These are phyloP conservation scores for Halteria grandinella DNA, from an alignment of 73 alveolate genomes.

Conservation along the genomic window DNA sequence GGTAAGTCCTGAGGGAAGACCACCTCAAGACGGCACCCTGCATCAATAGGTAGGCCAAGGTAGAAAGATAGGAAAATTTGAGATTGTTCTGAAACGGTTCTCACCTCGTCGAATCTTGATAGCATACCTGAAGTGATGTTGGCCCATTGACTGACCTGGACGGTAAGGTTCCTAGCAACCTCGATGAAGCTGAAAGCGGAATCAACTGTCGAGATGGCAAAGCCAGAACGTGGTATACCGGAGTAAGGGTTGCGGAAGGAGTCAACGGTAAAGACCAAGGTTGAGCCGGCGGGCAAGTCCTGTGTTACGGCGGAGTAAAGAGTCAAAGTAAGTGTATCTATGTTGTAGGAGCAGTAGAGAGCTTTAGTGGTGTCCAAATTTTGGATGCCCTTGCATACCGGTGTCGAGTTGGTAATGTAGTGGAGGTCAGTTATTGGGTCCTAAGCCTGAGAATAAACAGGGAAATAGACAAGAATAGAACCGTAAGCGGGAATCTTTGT, in stretches of 20 bases:
- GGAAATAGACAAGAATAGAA: no score
- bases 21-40: constrained; percentile 1
- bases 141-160: constrained; percentile 32
- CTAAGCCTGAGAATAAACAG: no score
- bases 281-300: no score
- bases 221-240: constrained; percentile 44
- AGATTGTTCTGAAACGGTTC: constrained; percentile 7
- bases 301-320: no score
- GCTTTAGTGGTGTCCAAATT: no score
- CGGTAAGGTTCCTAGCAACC: neutral
- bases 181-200: constrained; percentile 11
- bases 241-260: constrained; percentile 35
- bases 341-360: no score
- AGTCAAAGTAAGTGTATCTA: no score
- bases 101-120: neutral
- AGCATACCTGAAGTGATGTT: neutral
- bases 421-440: no score
- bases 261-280: constrained; percentile 27
- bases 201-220: constrained; percentile 34
- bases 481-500: no score
- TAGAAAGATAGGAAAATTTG: neutral
- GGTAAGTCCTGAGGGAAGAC: constrained; percentile 25
- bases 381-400: no score
- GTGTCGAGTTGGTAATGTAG: no score
- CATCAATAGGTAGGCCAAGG: constrained; percentile 9